These are phyloP conservation scores for Teunomyces atbi DNA, from an alignment of 805 yeast genomes.

Conservation along the genomic window DNA sequence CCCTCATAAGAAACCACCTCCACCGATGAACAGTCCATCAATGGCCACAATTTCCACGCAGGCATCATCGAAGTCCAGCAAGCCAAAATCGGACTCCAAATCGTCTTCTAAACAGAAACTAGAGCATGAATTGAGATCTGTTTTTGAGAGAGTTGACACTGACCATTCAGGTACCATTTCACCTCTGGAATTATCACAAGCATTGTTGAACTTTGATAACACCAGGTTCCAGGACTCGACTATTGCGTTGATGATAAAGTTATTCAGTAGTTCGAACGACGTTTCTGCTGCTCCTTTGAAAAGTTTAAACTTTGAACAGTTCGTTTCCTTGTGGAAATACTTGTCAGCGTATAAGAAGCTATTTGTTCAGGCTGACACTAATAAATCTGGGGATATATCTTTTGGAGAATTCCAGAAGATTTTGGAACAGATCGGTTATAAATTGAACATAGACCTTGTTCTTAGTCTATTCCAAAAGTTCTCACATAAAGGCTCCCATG, in stretches of 20 bases:
- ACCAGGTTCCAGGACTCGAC: conserved; percentile 61
- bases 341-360: conserved; percentile 63
- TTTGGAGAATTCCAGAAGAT: conserved; percentile 64
- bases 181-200: conserved; percentile 55
- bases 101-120: conserved; percentile 38
- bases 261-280: conserved; percentile 45
- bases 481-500: conserved; percentile 35
- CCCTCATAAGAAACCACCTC: conserved; percentile 21
- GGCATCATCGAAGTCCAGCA: conserved; percentile 1
- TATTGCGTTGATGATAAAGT: conserved; percentile 57
- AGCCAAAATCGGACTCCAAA: conserved; percentile 8
- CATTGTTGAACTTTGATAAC: conserved; percentile 62
- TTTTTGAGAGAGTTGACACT: conserved; percentile 55
- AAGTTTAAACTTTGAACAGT: conserved; percentile 53
- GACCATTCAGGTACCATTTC: conserved; percentile 54
- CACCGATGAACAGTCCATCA: conserved; percentile 6
- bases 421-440: conserved; percentile 64
- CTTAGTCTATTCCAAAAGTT: conserved; percentile 58
- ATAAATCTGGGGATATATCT: conserved; percentile 57
- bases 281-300: conserved; percentile 18
- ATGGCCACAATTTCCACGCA: not conserved
- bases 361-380: conserved; percentile 60
- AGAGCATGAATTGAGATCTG: conserved; percentile 47
- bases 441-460: conserved; percentile 54
- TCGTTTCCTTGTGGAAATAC: conserved; percentile 67